Evolutionary conservation across 2,329 filamentous ascomycete species (phyloP), one percentile per base, ranked within the genome.

Genomic region (Furcasterigmium sp.): DNA sequence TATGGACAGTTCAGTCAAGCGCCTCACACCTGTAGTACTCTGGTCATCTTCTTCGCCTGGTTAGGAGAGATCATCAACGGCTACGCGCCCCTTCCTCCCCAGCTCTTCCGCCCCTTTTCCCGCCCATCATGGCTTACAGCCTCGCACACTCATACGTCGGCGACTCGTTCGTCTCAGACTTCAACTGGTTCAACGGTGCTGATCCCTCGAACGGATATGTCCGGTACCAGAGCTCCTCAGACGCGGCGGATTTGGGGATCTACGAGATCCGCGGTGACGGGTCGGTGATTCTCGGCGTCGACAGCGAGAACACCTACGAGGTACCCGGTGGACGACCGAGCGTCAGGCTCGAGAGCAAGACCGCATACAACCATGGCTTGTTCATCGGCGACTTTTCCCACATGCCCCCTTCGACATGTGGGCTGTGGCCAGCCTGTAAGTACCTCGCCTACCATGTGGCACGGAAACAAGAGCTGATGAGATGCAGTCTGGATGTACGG

Each of bases 321-420:
- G 48, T 59, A 3, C 53, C 62, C 39, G 53, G 59, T 43, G 75
- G 73, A n/a, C 61, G 75, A 15, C 69, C 72, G 9, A 87, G 82
- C 49, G 75, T 90, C 30, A 76, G 85, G 14, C 61, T 90, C 11
- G 77, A 80, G 35, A 86, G 82, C 61, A 82, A 78, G 42, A 70
- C 76, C 39, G 61, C 69, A 4, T 90, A 81, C 59, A 77, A 72
- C 23, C 72, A 82, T 51, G 85, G 83, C 1, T 73, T 89, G 9
- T 80, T 89, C 52, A 80, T 90, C 39, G 70, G 84, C 18, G 85
- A 90, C 57, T 75, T 89, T 41, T 69, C 71, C 15, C 85, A 90
- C 52, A 89, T 90, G 83, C 84, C 86, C 3, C 73, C 72, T 2
- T 80, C 80, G 2, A 68, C 78, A 40, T 90, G 86, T 51, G 86